Percentiles rank a stretch among this genome's conserved stretches.
These are phyloP conservation scores for Tolypocladium cylindrosporum DNA, from an alignment of 2,329 filamentous ascomycete genomes.

Conservation along the genomic window DNA sequence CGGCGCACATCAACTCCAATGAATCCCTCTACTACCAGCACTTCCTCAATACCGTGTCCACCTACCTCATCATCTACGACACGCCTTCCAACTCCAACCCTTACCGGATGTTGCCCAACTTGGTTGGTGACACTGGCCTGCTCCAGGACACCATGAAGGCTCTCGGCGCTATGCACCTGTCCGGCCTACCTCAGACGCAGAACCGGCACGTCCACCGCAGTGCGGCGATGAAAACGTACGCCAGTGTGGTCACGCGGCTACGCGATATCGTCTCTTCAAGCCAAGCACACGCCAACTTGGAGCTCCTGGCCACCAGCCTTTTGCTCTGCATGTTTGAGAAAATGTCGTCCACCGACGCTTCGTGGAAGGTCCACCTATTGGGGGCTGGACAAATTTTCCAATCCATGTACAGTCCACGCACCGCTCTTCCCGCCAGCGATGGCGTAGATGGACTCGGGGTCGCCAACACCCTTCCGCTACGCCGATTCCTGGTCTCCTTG, in stretches of 20 bases:
- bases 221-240: conserved; percentile 26
- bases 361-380: conserved; percentile 26
- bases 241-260: conserved; percentile 18
- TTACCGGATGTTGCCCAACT: conserved; percentile 26
- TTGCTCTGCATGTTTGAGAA: conserved; percentile 8
- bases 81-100: conserved; percentile 24
- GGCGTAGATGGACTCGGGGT: neutral
- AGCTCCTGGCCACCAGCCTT: conserved; percentile 11
- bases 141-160: conserved; percentile 27
- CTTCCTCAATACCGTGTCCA: conserved; percentile 28
- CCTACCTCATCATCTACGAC: conserved; percentile 32
- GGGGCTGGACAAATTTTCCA: conserved; percentile 26
- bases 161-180: conserved; percentile 27
- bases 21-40: conserved; percentile 22
- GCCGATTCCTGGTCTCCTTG: conserved; percentile 24
- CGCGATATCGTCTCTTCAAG: conserved; percentile 15
- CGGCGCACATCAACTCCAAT: neutral
- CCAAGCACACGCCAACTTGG: conserved; percentile 13
- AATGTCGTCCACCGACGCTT: conserved; percentile 12
- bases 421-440: neutral
- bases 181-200: conserved; percentile 21
- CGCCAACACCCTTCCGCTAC: conserved; percentile 2
- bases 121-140: conserved; percentile 33
- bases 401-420: conserved; percentile 6
- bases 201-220: conserved; percentile 23